Percentiles rank a stretch among this genome's conserved stretches.
phyloP scores from a whole-genome alignment of 345 rosid species.

The Citrus hindsii region DNA sequence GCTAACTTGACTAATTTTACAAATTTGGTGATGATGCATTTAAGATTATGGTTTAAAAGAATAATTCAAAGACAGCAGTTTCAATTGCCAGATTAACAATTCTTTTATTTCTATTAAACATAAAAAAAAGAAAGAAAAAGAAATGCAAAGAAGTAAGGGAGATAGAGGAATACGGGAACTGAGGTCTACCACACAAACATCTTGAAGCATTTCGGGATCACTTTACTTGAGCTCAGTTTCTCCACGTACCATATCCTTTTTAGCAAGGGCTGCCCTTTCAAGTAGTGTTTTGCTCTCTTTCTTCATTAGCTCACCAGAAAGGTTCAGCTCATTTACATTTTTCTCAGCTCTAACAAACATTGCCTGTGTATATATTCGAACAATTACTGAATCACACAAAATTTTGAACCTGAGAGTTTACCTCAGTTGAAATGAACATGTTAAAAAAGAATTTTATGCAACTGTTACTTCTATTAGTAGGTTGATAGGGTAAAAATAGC shows the following conservation, averaged over 20 bases:
- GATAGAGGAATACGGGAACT: no score
- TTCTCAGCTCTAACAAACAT: constrained; percentile 78
- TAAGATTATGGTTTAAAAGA: no score
- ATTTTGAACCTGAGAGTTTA: neutral
- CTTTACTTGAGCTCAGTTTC: constrained; percentile 63
- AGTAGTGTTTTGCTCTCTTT: constrained; percentile 79
- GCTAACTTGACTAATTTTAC: no score
- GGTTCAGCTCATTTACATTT: constrained; percentile 59
- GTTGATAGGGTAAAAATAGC: constrained; percentile 1
- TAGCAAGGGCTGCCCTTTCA: constrained; percentile 88
- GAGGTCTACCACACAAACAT: no score
- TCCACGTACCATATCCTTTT: constrained; percentile 78
- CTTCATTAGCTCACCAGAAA: constrained; percentile 80
- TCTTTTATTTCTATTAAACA: no score
- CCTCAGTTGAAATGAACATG: neutral
- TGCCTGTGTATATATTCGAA: constrained; percentile 43
- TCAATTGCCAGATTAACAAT: no score
- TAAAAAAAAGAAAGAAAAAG: no score
- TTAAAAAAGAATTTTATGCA: neutral
- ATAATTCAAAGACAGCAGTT: no score
- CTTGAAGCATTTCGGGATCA: neutral
- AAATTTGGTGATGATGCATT: no score
- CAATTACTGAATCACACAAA: neutral
- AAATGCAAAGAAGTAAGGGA: no score
- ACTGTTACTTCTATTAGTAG: neutral